A percentile compares a stretch with the other conserved stretches of the same genome.
Conservation (phyloP, 208 protist genomes). For the Crithidia expoeki region DNA sequence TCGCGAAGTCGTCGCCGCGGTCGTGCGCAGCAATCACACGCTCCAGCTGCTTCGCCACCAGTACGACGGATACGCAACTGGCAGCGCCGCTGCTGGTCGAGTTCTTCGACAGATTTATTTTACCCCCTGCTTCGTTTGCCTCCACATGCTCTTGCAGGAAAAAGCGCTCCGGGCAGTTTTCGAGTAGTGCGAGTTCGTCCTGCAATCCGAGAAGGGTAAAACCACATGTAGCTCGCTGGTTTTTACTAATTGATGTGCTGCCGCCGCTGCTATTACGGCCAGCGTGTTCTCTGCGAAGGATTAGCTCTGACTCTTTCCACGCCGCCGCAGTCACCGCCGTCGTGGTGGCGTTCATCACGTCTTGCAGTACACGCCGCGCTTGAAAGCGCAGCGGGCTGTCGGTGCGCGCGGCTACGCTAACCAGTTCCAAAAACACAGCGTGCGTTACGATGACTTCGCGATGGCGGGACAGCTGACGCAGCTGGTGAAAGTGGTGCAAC, state of each 20-base stretch:
- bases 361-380: slow-evolving; percentile 59
- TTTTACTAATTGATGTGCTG: background rate
- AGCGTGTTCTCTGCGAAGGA: background rate
- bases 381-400: slow-evolving; percentile 60
- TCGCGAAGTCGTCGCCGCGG: slow-evolving; percentile 18
- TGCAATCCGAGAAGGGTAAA: slow-evolving; percentile 81
- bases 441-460: slow-evolving; percentile 81
- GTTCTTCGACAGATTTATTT: too few species aligned
- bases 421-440: slow-evolving; percentile 69
- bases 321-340: slow-evolving; percentile 15
- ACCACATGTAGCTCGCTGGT: slow-evolving; percentile 32
- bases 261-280: background rate
- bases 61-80: slow-evolving; percentile 33
- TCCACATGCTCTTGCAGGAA: slow-evolving; percentile 25
- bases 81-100: background rate
- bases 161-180: slow-evolving; percentile 59
- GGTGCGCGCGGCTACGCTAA: slow-evolving; percentile 37
- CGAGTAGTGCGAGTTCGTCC: slow-evolving; percentile 78
- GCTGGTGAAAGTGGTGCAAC: slow-evolving; percentile 57
- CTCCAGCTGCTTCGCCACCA: slow-evolving; percentile 67
- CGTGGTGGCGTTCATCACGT: slow-evolving; percentile 62
- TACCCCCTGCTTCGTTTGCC: background rate
- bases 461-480: slow-evolving; percentile 65
- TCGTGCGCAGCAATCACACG: slow-evolving; percentile 39
- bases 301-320: background rate